These are phyloP conservation scores for Podospora fimiseda DNA, from an alignment of 495 filamentous ascomycete species.

Conservation along the genomic window DNA sequence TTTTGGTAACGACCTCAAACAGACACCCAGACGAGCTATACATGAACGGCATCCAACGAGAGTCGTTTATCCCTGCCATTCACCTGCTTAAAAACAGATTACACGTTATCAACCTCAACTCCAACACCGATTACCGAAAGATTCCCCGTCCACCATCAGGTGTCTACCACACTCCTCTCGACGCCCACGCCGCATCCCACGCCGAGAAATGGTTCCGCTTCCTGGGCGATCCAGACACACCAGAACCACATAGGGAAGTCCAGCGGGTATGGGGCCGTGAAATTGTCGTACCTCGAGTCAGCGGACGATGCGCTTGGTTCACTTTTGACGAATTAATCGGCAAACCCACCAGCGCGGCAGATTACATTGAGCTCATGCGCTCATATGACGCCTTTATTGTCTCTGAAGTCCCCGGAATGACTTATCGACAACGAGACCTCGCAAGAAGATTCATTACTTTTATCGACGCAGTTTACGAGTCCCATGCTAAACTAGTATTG, in stretches of 20 bases:
- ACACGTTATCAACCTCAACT: constrained; percentile 88
- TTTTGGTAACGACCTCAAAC: constrained; percentile 95
- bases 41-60: constrained; percentile 94
- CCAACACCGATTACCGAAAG: constrained; percentile 93
- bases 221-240: constrained; percentile 72
- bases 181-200: constrained; percentile 67
- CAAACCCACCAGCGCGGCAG: constrained; percentile 78
- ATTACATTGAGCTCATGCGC: constrained; percentile 89
- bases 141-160: constrained; percentile 89
- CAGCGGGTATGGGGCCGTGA: constrained; percentile 94
- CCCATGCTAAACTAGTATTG: constrained; percentile 85
- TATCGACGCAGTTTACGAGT: constrained; percentile 87
- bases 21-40: constrained; percentile 93
- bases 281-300: constrained; percentile 79
- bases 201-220: constrained; percentile 93
- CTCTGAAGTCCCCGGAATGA: constrained; percentile 90
- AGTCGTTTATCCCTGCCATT: constrained; percentile 93
- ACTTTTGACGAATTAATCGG: constrained; percentile 87
- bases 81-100: constrained; percentile 77
- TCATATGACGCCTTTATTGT: constrained; percentile 89
- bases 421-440: constrained; percentile 72
- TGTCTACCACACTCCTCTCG: constrained; percentile 81
- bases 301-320: constrained; percentile 82
- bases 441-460: constrained; percentile 95
- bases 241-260: constrained; percentile 66